Conservation (phyloP, 139 green algal species). For the Chlamydomonas sp. region DNA sequence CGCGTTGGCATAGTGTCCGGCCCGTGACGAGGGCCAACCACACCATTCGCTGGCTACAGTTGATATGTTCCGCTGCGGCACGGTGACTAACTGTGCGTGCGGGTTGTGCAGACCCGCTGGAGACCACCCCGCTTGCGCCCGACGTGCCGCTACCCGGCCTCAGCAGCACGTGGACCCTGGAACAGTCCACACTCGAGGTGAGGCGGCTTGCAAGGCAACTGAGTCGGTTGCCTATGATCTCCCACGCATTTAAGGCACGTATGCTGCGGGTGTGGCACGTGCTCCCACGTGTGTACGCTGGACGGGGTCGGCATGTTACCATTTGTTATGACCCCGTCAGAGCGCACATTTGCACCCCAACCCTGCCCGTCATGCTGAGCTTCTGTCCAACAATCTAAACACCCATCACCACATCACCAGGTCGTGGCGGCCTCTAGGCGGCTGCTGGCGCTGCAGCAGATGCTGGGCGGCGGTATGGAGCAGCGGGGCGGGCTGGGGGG, state of each 20-base stretch:
- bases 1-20: not conserved
- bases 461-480: slow-evolving; percentile 60
- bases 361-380: no score
- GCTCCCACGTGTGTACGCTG: not conserved
- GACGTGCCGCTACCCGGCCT: slow-evolving; percentile 17
- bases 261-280: not conserved
- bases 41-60: not conserved
- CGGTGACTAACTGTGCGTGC: not conserved
- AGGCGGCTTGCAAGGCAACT: not conserved
- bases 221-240: no score
- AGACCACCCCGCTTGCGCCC: not conserved
- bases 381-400: not conserved
- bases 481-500: no score
- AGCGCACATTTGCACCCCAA: not conserved
- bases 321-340: not conserved
- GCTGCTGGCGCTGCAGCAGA: slow-evolving; percentile 67
- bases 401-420: slow-evolving; percentile 7
- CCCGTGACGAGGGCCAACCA: not conserved
- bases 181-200: slow-evolving; percentile 28
- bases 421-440: slow-evolving; percentile 53
- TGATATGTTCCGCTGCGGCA: not conserved
- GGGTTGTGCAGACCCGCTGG: not conserved
- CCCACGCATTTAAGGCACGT: not conserved
- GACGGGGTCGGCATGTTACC: not conserved
- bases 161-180: slow-evolving; percentile 4